Evolutionary conservation across 2,329 filamentous ascomycete genomes (phyloP).

Genomic region (Diatrype stigma): DNA sequence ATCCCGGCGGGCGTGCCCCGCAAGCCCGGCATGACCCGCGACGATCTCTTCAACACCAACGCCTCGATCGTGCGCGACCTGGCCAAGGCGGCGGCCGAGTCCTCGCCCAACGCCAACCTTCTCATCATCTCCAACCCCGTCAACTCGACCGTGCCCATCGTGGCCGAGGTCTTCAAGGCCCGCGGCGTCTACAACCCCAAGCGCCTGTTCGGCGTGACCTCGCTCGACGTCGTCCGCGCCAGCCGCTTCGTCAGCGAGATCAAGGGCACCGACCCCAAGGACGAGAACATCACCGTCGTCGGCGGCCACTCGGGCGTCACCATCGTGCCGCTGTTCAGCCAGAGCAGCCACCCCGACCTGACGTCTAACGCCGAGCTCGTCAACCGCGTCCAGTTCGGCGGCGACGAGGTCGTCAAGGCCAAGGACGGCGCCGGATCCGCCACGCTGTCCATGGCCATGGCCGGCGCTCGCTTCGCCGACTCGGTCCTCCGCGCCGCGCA

Average conservation of each 20-base stretch:
- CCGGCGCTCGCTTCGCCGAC: slow-evolving; percentile 80
- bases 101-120: slow-evolving; percentile 87
- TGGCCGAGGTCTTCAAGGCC: slow-evolving; percentile 93
- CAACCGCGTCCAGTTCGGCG: slow-evolving; percentile 96
- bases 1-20: slow-evolving; percentile 98
- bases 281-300: slow-evolving; percentile 93
- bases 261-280: slow-evolving; percentile 83
- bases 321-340: slow-evolving; percentile 96
- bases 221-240: slow-evolving; percentile 96
- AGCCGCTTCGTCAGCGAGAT: slow-evolving; percentile 96
- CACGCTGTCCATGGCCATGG: slow-evolving; percentile 98
- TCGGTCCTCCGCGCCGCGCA: slow-evolving; percentile 87
- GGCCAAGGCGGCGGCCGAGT: slow-evolving; percentile 87
- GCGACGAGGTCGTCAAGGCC: slow-evolving; percentile 98
- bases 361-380: slow-evolving; percentile 74
- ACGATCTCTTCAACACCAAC: slow-evolving; percentile 99
- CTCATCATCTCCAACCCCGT: slow-evolving; percentile 98
- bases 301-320: slow-evolving; percentile 97
- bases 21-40: slow-evolving; percentile 99
- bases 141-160: slow-evolving; percentile 99
- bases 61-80: slow-evolving; percentile 98
- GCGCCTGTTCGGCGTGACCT: slow-evolving; percentile 98
- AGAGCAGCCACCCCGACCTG: slow-evolving; percentile 83
- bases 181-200: slow-evolving; percentile 97
- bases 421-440: slow-evolving; percentile 97